phyloP scores from a whole-genome alignment of 352 stramenopile genomes.

The Phytophthora pseudosyringae region DNA sequence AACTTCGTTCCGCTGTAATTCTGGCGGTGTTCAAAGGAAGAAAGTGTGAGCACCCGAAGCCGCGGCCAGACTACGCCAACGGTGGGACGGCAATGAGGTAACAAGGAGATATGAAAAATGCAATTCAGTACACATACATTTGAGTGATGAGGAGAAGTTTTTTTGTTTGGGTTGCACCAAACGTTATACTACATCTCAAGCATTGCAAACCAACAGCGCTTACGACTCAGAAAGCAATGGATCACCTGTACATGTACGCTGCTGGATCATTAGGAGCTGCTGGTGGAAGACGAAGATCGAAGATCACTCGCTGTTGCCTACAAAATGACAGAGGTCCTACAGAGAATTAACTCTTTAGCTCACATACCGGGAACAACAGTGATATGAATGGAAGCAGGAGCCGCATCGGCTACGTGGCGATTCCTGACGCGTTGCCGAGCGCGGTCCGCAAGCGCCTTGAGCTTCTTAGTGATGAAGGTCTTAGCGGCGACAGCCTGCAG shows the following conservation, averaged over 20 bases:
- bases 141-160: not conserved
- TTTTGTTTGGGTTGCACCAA: not conserved
- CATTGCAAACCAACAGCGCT: too few relatives aligned
- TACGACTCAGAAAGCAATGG: too few relatives aligned
- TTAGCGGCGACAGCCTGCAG: conserved; percentile 40
- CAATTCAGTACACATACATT: conserved; percentile 13
- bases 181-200: too few relatives aligned
- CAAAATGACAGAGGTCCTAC: not conserved
- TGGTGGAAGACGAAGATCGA: too few relatives aligned
- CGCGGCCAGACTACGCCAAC: too few relatives aligned
- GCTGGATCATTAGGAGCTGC: too few relatives aligned
- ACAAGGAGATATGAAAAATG: not conserved
- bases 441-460: conserved; percentile 61
- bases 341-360: conserved; percentile 11
- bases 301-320: too few relatives aligned
- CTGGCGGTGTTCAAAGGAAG: not conserved
- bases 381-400: conserved; percentile 14
- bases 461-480: conserved; percentile 56
- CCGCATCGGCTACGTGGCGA: conserved; percentile 19
- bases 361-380: conserved; percentile 13
- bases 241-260: too few relatives aligned
- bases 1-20: conserved; percentile 49
- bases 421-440: conserved; percentile 52
- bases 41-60: not conserved
- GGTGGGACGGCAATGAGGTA: not conserved